phyloP scores from a whole-genome alignment of 2,329 filamentous ascomycete genomes.

The Claviceps spartinae region DNA sequence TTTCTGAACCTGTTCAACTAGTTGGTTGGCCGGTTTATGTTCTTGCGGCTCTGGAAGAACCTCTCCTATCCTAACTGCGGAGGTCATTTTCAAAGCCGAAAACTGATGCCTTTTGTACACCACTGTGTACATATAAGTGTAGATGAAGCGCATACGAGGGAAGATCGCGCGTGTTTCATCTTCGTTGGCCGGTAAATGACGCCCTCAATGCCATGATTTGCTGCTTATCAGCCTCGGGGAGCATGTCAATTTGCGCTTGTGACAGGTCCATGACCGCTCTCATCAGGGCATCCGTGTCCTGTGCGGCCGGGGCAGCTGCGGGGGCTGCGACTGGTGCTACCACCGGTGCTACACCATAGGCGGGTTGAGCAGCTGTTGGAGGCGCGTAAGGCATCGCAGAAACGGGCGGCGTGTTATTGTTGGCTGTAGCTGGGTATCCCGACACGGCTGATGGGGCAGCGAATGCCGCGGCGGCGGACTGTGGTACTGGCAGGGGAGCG shows the following conservation, averaged over 20 bases:
- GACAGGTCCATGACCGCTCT: slow-evolving; percentile 71
- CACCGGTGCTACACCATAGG: slow-evolving; percentile 20
- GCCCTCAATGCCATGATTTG: slow-evolving; percentile 71
- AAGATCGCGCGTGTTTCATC: slow-evolving; percentile 8
- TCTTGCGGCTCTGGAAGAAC: no score
- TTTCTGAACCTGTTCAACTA: no score
- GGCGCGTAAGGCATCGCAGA: slow-evolving; percentile 31
- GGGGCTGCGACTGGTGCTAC: slow-evolving; percentile 17
- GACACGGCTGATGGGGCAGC: slow-evolving; percentile 19
- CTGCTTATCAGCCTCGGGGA: slow-evolving; percentile 60
- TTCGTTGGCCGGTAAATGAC: slow-evolving; percentile 35
- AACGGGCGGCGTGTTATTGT: slow-evolving; percentile 36
- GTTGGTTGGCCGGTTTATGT: no score
- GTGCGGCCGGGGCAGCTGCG: slow-evolving; percentile 13
- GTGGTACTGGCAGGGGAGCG: slow-evolving; percentile 24
- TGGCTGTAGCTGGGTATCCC: slow-evolving; percentile 23
- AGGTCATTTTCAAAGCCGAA: no score
- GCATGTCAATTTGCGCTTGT: slow-evolving; percentile 63
- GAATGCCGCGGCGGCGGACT: slow-evolving; percentile 19
- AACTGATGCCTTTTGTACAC: no score
- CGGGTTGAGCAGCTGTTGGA: slow-evolving; percentile 21
- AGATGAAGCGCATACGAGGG: not conserved
- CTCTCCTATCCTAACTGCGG: no score
- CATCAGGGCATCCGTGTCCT: slow-evolving; percentile 60
- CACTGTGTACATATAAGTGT: not conserved